These are phyloP conservation scores for Mycena kentingensis DNA, from an alignment of 768 basidiomycete genomes.

Conservation along the genomic window DNA sequence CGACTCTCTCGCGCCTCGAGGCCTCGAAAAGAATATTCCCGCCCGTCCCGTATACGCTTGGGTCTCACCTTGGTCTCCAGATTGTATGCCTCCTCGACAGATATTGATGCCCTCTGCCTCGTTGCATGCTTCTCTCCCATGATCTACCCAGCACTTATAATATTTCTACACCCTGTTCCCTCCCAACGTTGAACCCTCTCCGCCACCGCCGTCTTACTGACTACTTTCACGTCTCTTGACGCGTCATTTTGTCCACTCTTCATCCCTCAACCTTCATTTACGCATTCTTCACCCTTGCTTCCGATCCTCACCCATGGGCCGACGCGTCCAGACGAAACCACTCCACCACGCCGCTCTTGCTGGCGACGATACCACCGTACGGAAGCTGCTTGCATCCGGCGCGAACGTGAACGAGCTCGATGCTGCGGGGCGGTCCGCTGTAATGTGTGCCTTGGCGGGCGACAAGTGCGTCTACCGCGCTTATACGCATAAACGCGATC, in stretches of 20 bases:
- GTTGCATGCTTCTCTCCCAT: conserved; percentile 25
- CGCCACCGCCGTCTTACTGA: conserved; percentile 16
- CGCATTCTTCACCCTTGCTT: conserved; percentile 6
- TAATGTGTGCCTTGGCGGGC: conserved; percentile 73
- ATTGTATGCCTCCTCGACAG: neutral
- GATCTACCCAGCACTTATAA: conserved; percentile 11
- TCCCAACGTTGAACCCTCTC: too few species aligned
- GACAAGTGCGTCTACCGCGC: conserved; percentile 54
- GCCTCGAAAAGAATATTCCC: conserved; percentile 23
- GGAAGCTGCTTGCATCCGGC: conserved; percentile 54
- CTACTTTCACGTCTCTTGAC: conserved; percentile 18
- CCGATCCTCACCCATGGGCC: conserved; percentile 26
- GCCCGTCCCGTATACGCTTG: neutral
- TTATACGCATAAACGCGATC: too few species aligned
- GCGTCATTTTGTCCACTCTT: conserved; percentile 20
- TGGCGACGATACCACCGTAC: conserved; percentile 58
- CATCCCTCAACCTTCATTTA: conserved; percentile 8
- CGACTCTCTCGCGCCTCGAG: conserved; percentile 22
- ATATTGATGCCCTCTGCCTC: conserved; percentile 23
- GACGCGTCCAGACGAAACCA: conserved; percentile 35
- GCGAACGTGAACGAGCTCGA: conserved; percentile 73
- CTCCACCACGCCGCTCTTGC: conserved; percentile 55
- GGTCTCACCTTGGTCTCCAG: conserved; percentile 2
- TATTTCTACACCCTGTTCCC: conserved; percentile 16
- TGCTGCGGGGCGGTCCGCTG: conserved; percentile 56